phyloP scores from a whole-genome alignment of 225 moss, liverwort and hornwort genomes.

The Polytrichum commune region DNA sequence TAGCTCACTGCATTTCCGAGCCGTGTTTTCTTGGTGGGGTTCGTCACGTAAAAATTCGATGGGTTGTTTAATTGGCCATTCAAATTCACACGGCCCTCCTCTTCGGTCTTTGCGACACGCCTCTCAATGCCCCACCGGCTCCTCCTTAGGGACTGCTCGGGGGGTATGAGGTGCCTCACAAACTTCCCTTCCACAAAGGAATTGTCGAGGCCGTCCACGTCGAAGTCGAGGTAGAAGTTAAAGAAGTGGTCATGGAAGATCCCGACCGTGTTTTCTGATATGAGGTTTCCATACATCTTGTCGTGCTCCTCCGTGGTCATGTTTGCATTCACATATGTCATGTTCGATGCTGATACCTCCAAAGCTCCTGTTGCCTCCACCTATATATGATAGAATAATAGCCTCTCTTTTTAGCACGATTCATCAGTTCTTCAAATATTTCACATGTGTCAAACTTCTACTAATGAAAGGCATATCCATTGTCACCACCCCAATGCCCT shows the following conservation, averaged over 20 bases:
- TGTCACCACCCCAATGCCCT: too few species aligned
- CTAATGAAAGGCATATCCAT: background rate
- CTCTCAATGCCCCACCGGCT: slow-evolving; percentile 60
- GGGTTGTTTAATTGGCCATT: slow-evolving; percentile 29
- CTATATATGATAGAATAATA: slow-evolving; percentile 10
- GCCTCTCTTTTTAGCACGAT: too few species aligned
- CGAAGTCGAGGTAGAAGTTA: slow-evolving; percentile 52
- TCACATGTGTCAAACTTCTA: background rate
- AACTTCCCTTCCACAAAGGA: slow-evolving; percentile 52
- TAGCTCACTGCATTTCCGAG: slow-evolving; percentile 60
- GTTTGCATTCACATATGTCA: slow-evolving; percentile 12
- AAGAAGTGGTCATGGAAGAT: slow-evolving; percentile 67
- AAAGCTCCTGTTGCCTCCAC: slow-evolving; percentile 48
- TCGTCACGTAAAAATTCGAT: slow-evolving; percentile 38
- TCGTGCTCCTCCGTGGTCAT: slow-evolving; percentile 9
- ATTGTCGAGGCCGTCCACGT: slow-evolving; percentile 52
- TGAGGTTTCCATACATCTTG: slow-evolving; percentile 36
- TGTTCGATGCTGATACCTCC: slow-evolving; percentile 45
- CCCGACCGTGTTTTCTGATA: slow-evolving; percentile 62
- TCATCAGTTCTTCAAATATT: background rate
- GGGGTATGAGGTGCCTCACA: slow-evolving; percentile 17
- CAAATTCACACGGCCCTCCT: slow-evolving; percentile 50
- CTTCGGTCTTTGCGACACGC: slow-evolving; percentile 51
- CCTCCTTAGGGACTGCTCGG: slow-evolving; percentile 28
- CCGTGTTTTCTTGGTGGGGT: slow-evolving; percentile 41